Evolutionary conservation across 2,329 filamentous ascomycete genomes (phyloP), one percentile per base, ranked within the genome.

Genomic region (Capronia americana): DNA sequence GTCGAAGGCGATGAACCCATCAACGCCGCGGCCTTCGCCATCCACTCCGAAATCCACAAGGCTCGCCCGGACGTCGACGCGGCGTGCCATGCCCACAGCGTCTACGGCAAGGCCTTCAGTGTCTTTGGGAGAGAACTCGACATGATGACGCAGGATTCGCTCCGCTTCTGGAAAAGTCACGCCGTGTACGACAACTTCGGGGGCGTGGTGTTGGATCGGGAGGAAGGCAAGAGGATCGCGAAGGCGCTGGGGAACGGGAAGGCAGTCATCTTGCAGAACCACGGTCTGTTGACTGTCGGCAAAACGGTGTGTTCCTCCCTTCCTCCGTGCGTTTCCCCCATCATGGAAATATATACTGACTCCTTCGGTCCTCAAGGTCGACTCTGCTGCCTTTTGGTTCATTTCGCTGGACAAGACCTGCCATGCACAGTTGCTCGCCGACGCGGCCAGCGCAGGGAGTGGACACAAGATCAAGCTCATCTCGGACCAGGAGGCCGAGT

Each of bases 331-430:
- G 12, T 1, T 59, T 23, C 11, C 17, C 11, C 28, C 1, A n/a
- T 5, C 20, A 23, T 26, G n/a, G 26, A 24, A 53, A 11, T 53
- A 5, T 28, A 1, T 53, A 17, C 26, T 55, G 12, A 51, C 23
- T 26, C 23, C 7, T 5, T 51, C 6, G 14, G 23, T n/a, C 12
- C 8, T 59, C 46, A 20, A 61, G 58, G 58, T 87, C 61, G 85
- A 87, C 71, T 79, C 79, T 62, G 79, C 82, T 2, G 80, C 86
- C 2, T 85, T 82, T 69, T 87, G 84, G 84, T 87, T 86, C 73
- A 79, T 83, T 57, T 79, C 77, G 63, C 72, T 80, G n/a, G 79
- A 80, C 41, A 74, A 79, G 57, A 77, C 78, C 51, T 80, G 79
- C 50, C 78, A 79, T 50, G 76, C 78, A 2, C 79, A 80, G 67